Conservation (phyloP, 2,329 filamentous ascomycete genomes). For the Keithomyces neogunnii region DNA sequence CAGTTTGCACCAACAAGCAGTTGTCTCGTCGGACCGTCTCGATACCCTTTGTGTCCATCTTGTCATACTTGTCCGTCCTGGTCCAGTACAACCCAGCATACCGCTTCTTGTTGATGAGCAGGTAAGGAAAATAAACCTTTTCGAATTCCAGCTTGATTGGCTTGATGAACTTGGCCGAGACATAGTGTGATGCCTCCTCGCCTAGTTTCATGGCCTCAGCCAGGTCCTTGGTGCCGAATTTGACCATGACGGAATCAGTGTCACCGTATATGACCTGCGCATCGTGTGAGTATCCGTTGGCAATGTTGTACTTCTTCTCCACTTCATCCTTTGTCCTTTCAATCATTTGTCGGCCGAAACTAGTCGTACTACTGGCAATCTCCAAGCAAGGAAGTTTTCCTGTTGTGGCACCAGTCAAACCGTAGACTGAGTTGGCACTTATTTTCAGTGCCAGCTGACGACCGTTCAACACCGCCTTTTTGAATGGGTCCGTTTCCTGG, state of each 20-base stretch:
- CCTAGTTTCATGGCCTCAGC: constrained; percentile 88
- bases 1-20: constrained; percentile 87
- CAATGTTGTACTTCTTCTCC: constrained; percentile 79
- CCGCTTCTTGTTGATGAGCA: constrained; percentile 99
- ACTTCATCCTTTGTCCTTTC: constrained; percentile 97
- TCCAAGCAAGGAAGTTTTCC: constrained; percentile 91
- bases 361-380: constrained; percentile 94
- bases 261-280: constrained; percentile 98
- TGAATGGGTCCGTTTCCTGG: constrained; percentile 88
- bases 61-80: constrained; percentile 87
- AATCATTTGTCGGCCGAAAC: constrained; percentile 98
- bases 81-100: constrained; percentile 99
- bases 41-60: constrained; percentile 99
- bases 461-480: constrained; percentile 95
- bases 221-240: constrained; percentile 85
- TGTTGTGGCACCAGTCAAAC: constrained; percentile 89
- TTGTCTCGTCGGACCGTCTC: constrained; percentile 97
- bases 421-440: constrained; percentile 96
- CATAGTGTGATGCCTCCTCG: constrained; percentile 81
- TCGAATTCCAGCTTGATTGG: constrained; percentile 99
- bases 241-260: constrained; percentile 99
- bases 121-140: constrained; percentile 96
- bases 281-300: constrained; percentile 90
- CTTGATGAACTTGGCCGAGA: constrained; percentile 87
- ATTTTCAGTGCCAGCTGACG: constrained; percentile 93